Conservation (phyloP, 2,329 filamentous ascomycete genomes). For the Ophiostoma sp. region DNA sequence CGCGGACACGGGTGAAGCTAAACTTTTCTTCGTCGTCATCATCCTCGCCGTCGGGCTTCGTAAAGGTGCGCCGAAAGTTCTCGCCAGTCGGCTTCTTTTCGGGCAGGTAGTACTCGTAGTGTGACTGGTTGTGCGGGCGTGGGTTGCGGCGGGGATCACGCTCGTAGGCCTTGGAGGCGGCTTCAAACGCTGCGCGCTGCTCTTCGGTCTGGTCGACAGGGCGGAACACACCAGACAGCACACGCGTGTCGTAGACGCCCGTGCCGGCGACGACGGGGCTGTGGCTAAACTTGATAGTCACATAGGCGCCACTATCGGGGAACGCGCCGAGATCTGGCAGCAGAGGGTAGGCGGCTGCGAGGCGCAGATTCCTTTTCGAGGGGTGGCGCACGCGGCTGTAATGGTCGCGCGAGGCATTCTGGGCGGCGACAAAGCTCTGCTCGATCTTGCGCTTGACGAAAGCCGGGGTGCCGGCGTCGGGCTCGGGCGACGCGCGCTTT, state of each 20-base stretch:
- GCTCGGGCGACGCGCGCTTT: conserved; percentile 35
- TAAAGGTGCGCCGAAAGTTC: conserved; percentile 57
- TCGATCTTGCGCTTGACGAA: conserved; percentile 65
- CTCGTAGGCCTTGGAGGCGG: conserved; percentile 49
- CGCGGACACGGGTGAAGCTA: conserved; percentile 55
- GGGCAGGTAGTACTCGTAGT: conserved; percentile 63
- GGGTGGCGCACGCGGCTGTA: conserved; percentile 52
- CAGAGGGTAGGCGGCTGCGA: conserved; percentile 56
- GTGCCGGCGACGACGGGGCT: conserved; percentile 53
- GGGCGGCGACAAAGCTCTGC: conserved; percentile 53
- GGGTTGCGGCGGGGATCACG: conserved; percentile 52
- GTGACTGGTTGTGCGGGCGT: conserved; percentile 53
- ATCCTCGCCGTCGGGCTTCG: conserved; percentile 51
- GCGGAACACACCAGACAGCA: conserved; percentile 56
- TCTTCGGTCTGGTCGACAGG: conserved; percentile 52
- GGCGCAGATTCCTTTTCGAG: conserved; percentile 51
- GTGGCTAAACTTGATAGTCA: conserved; percentile 62
- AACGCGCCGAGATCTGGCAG: conserved; percentile 63
- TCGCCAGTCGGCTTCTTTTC: conserved; percentile 44
- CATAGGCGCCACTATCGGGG: conserved; percentile 63
- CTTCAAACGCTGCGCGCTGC: conserved; percentile 48
- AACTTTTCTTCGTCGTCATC: conserved; percentile 48
- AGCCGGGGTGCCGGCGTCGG: conserved; percentile 55
- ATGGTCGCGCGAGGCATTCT: conserved; percentile 52
- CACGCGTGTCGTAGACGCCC: conserved; percentile 53